Base-by-base conservation (phyloP, 805 yeast species). In the Myxozyma vanderwaltii region DNA sequence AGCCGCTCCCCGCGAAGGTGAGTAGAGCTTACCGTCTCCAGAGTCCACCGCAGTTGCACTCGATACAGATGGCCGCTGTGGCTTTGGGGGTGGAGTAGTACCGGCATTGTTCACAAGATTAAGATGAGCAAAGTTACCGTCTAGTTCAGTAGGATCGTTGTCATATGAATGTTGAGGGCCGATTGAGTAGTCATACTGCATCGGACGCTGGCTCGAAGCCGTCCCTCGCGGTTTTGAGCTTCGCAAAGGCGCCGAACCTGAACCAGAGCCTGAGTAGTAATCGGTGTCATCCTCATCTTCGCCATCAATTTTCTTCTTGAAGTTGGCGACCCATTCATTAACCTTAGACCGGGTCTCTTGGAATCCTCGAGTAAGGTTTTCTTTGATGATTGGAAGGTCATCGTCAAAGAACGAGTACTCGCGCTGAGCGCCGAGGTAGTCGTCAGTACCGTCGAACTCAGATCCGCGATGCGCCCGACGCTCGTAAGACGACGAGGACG, bases 311-410 rank as follows among this genome's bases (percentile, higher is more conserved):
- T 78, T 81, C 75, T 83, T 84, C 33, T 85, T 80, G 58, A 89
- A 69, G 15, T 85, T 88, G 61, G 82, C 82, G 50, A 89, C 83
- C 96, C 96, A 91, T 15, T 84, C 81, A 62, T 87, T 86, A 59
- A 91, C 82, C 56, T 86, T 86, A 48, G 81, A 78, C 56, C 86
- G 83, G 1, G 96, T 90, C 67, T 89, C 96, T 68, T 86, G 91
- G 47, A 91, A 79, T 21, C 92, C 90, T 69, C 86, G 86, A 44
- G 82, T 78, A 54, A 91, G 80, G 52, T 84, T 81, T 57, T 86
- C 87, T 69, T 82, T 84, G 66, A 88, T 76, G 66, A 83, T 87
- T 55, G 76, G 76, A 56, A 74, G 58, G 45, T 74, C 76, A 46
- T 73, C 76, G 54, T 74, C 75, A 40, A 73, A 65, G 54, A 73